phyloP scores from a whole-genome alignment of 2,329 filamentous ascomycete species.

The Stemphylium vesicarium region DNA sequence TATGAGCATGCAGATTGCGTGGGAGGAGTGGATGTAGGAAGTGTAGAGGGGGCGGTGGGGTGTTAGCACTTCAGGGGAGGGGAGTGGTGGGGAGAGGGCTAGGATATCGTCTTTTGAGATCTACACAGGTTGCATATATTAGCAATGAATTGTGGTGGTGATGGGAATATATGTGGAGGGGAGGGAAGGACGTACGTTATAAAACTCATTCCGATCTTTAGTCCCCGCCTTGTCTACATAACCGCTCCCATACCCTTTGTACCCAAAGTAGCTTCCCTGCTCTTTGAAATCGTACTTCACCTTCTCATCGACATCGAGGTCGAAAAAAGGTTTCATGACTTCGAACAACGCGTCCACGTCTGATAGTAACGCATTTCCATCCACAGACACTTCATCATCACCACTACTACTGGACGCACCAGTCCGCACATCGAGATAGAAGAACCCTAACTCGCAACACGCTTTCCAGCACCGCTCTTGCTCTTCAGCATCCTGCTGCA shows the following conservation, averaged over 20 bases:
- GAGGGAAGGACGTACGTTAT: conserved; percentile 53
- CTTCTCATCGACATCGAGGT: conserved; percentile 63
- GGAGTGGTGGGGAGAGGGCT: conserved; percentile 47
- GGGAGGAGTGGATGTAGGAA: conserved; percentile 55
- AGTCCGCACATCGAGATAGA: conserved; percentile 59
- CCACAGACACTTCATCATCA: conserved; percentile 7
- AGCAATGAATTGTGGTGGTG: background rate
- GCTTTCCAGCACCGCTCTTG: conserved; percentile 49
- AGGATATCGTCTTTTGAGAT: conserved; percentile 62
- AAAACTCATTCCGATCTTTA: conserved; percentile 61
- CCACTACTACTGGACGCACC: background rate
- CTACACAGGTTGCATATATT: no score
- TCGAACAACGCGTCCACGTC: conserved; percentile 56
- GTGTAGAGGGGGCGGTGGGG: conserved; percentile 47
- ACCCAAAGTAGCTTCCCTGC: conserved; percentile 60
- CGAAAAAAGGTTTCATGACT: conserved; percentile 60
- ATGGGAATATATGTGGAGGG: background rate
- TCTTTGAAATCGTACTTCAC: conserved; percentile 60
- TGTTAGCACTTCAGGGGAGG: conserved; percentile 52
- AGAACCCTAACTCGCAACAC: conserved; percentile 61
- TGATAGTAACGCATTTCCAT: conserved; percentile 51
- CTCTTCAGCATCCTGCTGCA: conserved; percentile 44
- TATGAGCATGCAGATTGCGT: conserved; percentile 55
- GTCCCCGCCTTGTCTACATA: conserved; percentile 58
- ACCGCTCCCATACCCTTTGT: conserved; percentile 56